These are phyloP conservation scores for Thalassiosira exigua DNA, from an alignment of 352 stramenopile species.

Conservation along the genomic window DNA sequence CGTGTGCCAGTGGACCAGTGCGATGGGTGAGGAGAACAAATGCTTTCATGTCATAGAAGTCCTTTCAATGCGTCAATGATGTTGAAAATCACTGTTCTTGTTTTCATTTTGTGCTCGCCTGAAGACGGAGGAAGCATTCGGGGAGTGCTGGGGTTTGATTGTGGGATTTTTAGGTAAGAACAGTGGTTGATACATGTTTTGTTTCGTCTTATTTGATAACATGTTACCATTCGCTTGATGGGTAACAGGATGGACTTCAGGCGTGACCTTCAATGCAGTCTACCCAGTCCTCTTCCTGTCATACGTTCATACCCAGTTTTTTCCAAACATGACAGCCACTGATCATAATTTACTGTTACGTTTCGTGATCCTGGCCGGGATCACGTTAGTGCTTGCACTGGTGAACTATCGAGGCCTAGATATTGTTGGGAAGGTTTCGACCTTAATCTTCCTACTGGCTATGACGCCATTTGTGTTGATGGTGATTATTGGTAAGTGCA, in stretches of 20 bases:
- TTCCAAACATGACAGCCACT: slow-evolving; percentile 15
- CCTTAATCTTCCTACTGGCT: slow-evolving; percentile 86
- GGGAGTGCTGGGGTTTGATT: slow-evolving; percentile 52
- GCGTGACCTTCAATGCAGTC: slow-evolving; percentile 89
- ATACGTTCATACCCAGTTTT: slow-evolving; percentile 57
- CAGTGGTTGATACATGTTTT: too few species aligned
- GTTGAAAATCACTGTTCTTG: background rate
- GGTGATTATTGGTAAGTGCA: slow-evolving; percentile 78
- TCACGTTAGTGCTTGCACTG: slow-evolving; percentile 67
- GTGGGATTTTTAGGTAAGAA: slow-evolving; percentile 54
- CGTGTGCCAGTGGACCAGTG: slow-evolving; percentile 86
- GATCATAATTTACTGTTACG: slow-evolving; percentile 42
- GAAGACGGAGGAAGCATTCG: slow-evolving; percentile 86
- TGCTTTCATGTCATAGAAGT: too few species aligned
- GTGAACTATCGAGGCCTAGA: slow-evolving; percentile 86
- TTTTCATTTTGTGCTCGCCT: slow-evolving; percentile 8
- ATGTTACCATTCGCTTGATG: too few species aligned
- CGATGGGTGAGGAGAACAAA: slow-evolving; percentile 87
- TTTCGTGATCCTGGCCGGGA: slow-evolving; percentile 59
- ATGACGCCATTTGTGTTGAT: slow-evolving; percentile 90
- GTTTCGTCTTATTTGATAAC: too few species aligned
- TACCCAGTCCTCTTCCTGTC: slow-evolving; percentile 85
- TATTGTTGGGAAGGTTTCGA: slow-evolving; percentile 85
- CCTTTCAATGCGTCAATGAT: too few species aligned
- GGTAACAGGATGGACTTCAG: slow-evolving; percentile 86